These are phyloP conservation scores for Eimeria necatrix DNA, from an alignment of 169 alveolate species.

Conservation along the genomic window DNA sequence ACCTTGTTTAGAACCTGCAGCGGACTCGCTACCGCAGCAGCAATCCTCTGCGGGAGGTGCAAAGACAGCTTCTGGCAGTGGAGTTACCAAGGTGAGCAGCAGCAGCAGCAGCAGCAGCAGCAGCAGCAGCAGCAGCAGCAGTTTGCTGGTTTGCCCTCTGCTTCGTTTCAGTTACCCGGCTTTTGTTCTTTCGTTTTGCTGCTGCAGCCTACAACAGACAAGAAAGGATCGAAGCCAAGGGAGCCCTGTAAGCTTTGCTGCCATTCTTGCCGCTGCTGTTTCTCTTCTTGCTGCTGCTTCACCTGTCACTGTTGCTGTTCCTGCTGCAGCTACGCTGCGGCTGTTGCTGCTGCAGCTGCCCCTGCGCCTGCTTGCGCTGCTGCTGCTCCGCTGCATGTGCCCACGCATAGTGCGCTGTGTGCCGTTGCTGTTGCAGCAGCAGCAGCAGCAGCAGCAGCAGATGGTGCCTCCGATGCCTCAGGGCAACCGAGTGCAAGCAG, in stretches of 20 bases:
- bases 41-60: too few species aligned
- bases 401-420: not conserved
- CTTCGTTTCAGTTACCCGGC: not conserved
- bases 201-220: not conserved
- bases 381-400: not conserved
- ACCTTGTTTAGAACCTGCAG: not conserved
- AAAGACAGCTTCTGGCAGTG: not conserved
- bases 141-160: not conserved
- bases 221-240: not conserved
- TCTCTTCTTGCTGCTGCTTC: not conserved
- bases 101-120: slow-evolving; percentile 26
- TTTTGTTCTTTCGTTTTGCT: not conserved
- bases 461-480: not conserved
- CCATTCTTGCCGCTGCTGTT: not conserved
- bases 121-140: slow-evolving; percentile 9
- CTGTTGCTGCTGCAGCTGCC: not conserved
- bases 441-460: slow-evolving; percentile 32
- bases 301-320: not conserved
- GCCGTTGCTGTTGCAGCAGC: not conserved
- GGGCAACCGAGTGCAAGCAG: not conserved
- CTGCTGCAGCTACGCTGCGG: not conserved
- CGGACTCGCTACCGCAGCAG: not conserved
- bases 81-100: not conserved
- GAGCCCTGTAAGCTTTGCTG: not conserved
- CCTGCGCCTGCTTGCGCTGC: not conserved